Percentiles rank a stretch among this genome's conserved stretches.
Evolutionary conservation across 2,329 filamentous ascomycete species (phyloP).

Genomic region (Fusarium sp.): DNA sequence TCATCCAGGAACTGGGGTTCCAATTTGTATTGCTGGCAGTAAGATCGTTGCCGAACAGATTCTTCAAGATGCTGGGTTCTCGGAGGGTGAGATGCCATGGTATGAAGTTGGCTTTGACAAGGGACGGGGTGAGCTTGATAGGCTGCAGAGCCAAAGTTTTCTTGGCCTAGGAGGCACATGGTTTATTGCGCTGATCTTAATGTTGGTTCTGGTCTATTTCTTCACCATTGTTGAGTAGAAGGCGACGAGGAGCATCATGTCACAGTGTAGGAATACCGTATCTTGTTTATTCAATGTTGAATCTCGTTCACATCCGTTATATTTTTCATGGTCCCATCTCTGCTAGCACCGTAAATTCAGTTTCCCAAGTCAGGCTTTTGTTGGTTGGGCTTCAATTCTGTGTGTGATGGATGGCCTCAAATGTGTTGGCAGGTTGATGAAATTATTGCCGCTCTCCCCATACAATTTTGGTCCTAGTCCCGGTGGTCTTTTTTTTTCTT

Average conservation of each 20-base stretch:
- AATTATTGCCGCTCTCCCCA: no score
- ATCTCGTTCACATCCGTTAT: no score
- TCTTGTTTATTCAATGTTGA: no score
- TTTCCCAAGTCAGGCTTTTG: no score
- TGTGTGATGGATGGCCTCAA: no score
- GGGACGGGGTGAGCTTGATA: constrained; percentile 17
- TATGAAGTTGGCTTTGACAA: not conserved
- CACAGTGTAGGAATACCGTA: not conserved
- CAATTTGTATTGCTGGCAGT: constrained; percentile 73
- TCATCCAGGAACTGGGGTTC: constrained; percentile 78
- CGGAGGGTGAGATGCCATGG: constrained; percentile 25
- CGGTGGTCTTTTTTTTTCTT: no score
- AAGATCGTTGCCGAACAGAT: constrained; percentile 63
- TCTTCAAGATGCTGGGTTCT: constrained; percentile 31
- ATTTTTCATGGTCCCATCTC: no score
- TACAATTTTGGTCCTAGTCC: no score
- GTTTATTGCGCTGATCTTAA: not conserved
- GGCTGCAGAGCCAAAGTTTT: not conserved
- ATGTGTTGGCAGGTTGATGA: no score
- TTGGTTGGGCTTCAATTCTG: no score
- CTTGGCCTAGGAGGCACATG: not conserved
- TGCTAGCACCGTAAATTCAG: no score
- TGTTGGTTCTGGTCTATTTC: not conserved
- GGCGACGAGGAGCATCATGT: not conserved
- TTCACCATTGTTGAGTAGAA: not conserved